Base-by-base conservation (phyloP, 148 eudicot species). In the Cornus suecica region DNA sequence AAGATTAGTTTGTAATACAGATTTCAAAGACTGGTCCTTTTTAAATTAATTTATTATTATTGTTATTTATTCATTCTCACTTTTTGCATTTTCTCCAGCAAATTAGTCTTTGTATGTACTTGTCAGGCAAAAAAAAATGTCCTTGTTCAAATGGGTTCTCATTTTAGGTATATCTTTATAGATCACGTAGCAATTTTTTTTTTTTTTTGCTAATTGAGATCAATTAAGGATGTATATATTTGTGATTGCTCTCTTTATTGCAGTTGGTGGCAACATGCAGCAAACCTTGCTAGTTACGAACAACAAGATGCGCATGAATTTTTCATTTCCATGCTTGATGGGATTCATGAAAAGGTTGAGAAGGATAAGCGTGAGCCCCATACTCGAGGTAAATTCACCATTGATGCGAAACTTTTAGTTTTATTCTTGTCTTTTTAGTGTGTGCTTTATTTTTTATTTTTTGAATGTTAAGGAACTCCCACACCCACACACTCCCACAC, bases 251-350 rank as follows among this genome's bases (percentile, higher is more conserved):
- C 45, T 52, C 66, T 61, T 66, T 72, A 48, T 72, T 79, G 79
- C 82, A 91, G 96, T 81, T 91, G 96, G 96, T 91, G 96, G 96
- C 96, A 91, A 72, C 91, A 91, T 67, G 92, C 96, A 1, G 96
- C 90, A 74, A 91, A 91, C 82, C 83, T 89, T 77, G 96, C 96
- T 13, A 89, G 88, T 45, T 91, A 91, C 81, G 96, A 91, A 72
- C 96, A 89, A 79, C 93, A 91, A 85, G 96, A 91, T 86, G 96
- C 96, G 2, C 96, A 91, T 85, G 96, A 91, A 65, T 91, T 91
- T 77, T 89, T 91, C 80, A 91, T 91, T 76, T 91, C 96, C 62
- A 86, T 89, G 83, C 89, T 91, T 66, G 93, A 91, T 76, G 89
- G 91, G 74, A 91, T 91, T 74, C 93, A 91, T 81, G 93, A 91